phyloP scores from a whole-genome alignment of 257 asterid species.

The Linaria vulgaris region DNA sequence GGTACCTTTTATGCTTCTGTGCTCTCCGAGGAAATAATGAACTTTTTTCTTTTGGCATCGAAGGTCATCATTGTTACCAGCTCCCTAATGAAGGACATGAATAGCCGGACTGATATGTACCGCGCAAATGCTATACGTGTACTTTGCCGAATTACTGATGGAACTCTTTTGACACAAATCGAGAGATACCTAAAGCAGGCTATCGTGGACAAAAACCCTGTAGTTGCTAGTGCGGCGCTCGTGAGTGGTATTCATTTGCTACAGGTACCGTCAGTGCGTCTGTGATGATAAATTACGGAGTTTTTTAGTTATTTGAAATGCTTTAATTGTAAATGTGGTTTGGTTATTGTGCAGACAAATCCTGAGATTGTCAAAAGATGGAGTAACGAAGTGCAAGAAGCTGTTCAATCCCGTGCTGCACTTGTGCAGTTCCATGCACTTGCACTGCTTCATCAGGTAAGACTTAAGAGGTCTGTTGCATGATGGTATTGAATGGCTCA shows the following conservation, averaged over 20 bases:
- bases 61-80: conserved; percentile 98
- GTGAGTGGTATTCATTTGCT: conserved; percentile 92
- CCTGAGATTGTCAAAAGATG: conserved; percentile 95
- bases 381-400: conserved; percentile 99
- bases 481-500: conserved; percentile 10
- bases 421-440: conserved; percentile 96
- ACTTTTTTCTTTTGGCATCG: conserved; percentile 27
- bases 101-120: conserved; percentile 94
- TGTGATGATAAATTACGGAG: neutral
- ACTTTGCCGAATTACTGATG: conserved; percentile 88
- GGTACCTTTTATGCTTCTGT: conserved; percentile 7
- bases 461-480: neutral
- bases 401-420: conserved; percentile 92
- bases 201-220: conserved; percentile 92
- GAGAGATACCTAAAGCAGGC: conserved; percentile 97
- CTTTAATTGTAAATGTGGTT: conserved; percentile 16
- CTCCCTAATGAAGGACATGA: conserved; percentile 98
- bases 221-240: conserved; percentile 96
- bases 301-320: conserved; percentile 21
- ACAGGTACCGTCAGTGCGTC: conserved; percentile 59
- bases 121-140: conserved; percentile 97
- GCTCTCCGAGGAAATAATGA: conserved; percentile 28
- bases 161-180: conserved; percentile 87
- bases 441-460: conserved; percentile 89
- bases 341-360: conserved; percentile 54